Evolutionary conservation across 192 early-diverging fungal species (phyloP).

Genomic region (Backusella macrospora): DNA sequence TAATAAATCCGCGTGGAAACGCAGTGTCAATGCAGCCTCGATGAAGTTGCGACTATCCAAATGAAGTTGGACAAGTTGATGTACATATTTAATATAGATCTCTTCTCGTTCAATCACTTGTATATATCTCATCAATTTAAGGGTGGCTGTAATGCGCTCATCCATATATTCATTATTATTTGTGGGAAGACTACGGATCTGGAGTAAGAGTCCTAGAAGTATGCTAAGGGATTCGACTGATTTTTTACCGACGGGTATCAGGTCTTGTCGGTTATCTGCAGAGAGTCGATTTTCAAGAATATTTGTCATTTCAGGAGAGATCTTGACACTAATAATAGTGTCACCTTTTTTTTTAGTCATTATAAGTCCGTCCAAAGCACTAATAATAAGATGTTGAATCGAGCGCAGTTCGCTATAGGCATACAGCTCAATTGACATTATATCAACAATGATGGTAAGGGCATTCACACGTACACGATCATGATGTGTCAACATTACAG

Average conservation of each 20-base stretch:
- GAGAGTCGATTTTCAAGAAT: constrained; percentile 7
- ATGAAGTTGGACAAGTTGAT: constrained; percentile 63
- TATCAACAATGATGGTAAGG: constrained; percentile 38
- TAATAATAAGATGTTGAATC: constrained; percentile 40
- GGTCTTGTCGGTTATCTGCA: constrained; percentile 3
- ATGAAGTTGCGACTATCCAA: constrained; percentile 53
- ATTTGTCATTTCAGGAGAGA: constrained; percentile 32
- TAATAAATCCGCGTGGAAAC: constrained; percentile 68
- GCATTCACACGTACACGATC: constrained; percentile 42
- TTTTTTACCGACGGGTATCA: constrained; percentile 21
- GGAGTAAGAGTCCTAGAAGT: constrained; percentile 55
- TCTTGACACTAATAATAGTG: constrained; percentile 25
- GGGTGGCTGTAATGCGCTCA: constrained; percentile 60
- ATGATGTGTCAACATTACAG: constrained; percentile 42
- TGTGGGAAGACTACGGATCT: constrained; percentile 56
- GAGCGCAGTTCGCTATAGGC: constrained; percentile 32
- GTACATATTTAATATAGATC: constrained; percentile 71
- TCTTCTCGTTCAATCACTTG: constrained; percentile 58
- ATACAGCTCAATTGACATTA: constrained; percentile 39
- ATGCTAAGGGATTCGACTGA: constrained; percentile 52
- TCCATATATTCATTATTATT: constrained; percentile 57
- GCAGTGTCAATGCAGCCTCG: constrained; percentile 70
- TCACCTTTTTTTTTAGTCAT: constrained; percentile 48
- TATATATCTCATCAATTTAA: constrained; percentile 70
- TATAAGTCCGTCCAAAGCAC: constrained; percentile 42